phyloP scores from a whole-genome alignment of 306 rosid genomes.

The Vigna mungo region DNA sequence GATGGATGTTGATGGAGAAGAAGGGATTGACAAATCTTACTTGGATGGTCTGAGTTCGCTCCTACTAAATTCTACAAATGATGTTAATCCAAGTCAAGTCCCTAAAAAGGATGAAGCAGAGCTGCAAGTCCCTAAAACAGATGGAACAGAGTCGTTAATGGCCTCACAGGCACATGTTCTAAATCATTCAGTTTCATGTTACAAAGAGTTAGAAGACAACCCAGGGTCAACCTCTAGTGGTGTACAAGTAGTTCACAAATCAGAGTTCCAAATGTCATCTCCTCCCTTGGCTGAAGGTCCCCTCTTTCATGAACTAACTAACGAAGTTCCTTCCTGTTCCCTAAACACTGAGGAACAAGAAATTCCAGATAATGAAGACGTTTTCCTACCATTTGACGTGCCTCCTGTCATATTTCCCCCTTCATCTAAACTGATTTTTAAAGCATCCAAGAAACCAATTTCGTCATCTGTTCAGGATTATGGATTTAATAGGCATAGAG shows the following conservation, averaged over 20 bases:
- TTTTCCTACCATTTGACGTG: constrained; percentile 60
- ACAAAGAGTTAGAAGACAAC: constrained; percentile 55
- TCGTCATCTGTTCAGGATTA: constrained; percentile 56
- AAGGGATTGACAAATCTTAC: constrained; percentile 74
- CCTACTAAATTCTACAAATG: constrained; percentile 65
- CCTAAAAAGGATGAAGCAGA: constrained; percentile 49
- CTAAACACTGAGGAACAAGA: constrained; percentile 79
- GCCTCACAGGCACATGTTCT: constrained; percentile 49
- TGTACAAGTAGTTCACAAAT: constrained; percentile 47
- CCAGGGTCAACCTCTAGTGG: constrained; percentile 44
- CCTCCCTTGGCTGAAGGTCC: constrained; percentile 53
- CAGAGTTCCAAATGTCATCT: constrained; percentile 54
- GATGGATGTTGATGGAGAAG: constrained; percentile 70
- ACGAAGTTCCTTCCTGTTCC: constrained; percentile 62
- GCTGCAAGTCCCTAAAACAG: constrained; percentile 41
- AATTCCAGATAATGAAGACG: constrained; percentile 84
- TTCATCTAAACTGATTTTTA: constrained; percentile 38
- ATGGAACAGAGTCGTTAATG: constrained; percentile 47
- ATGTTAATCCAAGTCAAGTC: constrained; percentile 52
- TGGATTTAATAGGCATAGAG: constrained; percentile 48
- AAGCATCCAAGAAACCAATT: constrained; percentile 47
- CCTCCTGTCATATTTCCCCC: constrained; percentile 50
- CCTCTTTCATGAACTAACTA: constrained; percentile 57
- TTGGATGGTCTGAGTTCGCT: constrained; percentile 90
- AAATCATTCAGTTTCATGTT: constrained; percentile 49